Evolutionary conservation across 176 grass and related monocot species (phyloP), one percentile per base, ranked within the genome.

Genomic region (Pontederia crassipes): DNA sequence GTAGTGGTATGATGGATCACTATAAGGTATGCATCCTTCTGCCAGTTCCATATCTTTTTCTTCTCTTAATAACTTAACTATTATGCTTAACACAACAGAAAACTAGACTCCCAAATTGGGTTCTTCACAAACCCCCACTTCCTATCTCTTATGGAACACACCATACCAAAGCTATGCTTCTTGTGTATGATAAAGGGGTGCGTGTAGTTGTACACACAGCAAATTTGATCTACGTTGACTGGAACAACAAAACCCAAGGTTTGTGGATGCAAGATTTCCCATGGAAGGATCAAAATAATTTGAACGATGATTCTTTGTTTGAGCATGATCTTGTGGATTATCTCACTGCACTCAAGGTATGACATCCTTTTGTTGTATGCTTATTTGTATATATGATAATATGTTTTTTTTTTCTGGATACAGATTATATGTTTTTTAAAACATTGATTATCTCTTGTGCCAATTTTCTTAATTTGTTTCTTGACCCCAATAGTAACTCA

Each of bases 121-220:
- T 85, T 62, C 71, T 97, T 50, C 87, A 91, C 74, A 97, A 83
- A 58, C 92, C 92, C 29, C 81, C 81, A 0, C 81, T 97, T 46
- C 92, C 87, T 73, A 97, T 97, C 73, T 82, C 92, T 71, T 97
- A 85, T 85, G 92, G 92, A 78, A 97, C 92, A 69, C 87, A 97
- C 78, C 87, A 97, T 76, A 91, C 81, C n/a, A 97, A 91, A 79
- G 87, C 87, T 45, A 88, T 97, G 81, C 67, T 97, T 63, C 87
- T 97, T 73, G 79, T 97, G 61, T 97, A 97, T 67, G 79, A 81
- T 72, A 65, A 55, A 80, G 93, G 93, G 24, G 72, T 97, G 49
- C 81, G 84, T 52, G 69, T 97, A 85, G 86, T 88, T 78, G 83
- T 97, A 50, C 93, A 97, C 70, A 91, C 93, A 51, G 84, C 93